Evolutionary conservation across 1,284 basidiomycete species (phyloP).

Genomic region (Moesziomyces globuligerus): DNA sequence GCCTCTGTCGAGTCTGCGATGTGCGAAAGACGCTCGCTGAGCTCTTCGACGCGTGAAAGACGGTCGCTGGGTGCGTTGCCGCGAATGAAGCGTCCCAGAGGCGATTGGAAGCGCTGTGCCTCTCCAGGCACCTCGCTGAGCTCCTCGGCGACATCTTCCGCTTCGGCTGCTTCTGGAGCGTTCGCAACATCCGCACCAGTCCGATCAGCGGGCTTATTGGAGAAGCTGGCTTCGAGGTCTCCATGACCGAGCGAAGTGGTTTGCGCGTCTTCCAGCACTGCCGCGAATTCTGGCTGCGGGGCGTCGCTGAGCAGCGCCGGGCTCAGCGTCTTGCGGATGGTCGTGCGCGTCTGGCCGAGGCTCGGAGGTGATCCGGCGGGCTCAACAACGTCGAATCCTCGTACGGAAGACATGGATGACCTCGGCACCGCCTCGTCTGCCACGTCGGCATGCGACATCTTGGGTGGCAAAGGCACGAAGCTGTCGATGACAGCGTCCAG

Average conservation of each 20-base stretch:
- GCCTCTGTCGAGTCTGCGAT: slow-evolving; percentile 10
- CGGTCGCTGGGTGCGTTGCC: slow-evolving; percentile 13
- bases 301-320: slow-evolving; percentile 35
- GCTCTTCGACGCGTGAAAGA: slow-evolving; percentile 40
- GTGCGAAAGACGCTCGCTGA: slow-evolving; percentile 28
- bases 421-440: slow-evolving; percentile 23
- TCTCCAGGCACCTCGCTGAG: slow-evolving; percentile 1
- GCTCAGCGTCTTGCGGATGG: slow-evolving; percentile 44
- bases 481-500: slow-evolving; percentile 9
- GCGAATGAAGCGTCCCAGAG: slow-evolving; percentile 32
- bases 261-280: not conserved
- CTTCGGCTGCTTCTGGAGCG: too few species aligned
- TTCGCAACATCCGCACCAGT: too few species aligned
- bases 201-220: too few species aligned
- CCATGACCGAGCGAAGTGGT: slow-evolving; percentile 1
- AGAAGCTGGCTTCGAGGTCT: not conserved
- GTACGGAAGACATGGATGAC: slow-evolving; percentile 32
- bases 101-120: slow-evolving; percentile 25
- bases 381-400: slow-evolving; percentile 17
- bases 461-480: slow-evolving; percentile 18
- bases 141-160: slow-evolving; percentile 13
- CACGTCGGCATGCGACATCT: slow-evolving; percentile 16
- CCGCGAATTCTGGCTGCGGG: slow-evolving; percentile 12
- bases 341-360: slow-evolving; percentile 20
- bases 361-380: slow-evolving; percentile 1